Base-by-base conservation (phyloP, 768 basidiomycete species). In the Mycena capillaripes region DNA sequence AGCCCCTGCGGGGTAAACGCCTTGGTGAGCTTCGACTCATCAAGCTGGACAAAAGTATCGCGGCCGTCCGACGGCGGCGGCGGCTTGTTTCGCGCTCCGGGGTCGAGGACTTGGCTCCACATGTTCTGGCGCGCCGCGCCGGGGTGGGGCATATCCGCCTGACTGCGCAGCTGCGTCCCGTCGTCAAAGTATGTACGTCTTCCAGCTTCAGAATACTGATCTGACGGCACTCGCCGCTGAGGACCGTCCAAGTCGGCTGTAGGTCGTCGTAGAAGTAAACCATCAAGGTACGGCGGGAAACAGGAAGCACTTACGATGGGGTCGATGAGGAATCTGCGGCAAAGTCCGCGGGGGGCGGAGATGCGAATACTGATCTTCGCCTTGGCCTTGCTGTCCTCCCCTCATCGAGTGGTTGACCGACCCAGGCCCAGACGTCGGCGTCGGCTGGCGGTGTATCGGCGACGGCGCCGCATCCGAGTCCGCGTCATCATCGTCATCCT, bases 1-100 rank as follows among this genome's bases (percentile, higher is more conserved):
- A 99, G 84, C 10, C 98, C 98, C 71, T 97, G 96, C 4, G 97
- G 96, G 0, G 95, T 93, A 79, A 98, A 98, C 1, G 97, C 97
- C 79, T 97, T 97, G 12, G 95, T 92, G 23, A 88, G 89, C 65
- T 92, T 90, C 1, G 91, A 86, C 6, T 91, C 86, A 60, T 95
- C 94, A 30, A 96, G 85, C 76, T 94, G 94, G 32, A 93, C 90
- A 56, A 93, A 88, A 2, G 89, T 89, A 64, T 97, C 91, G 78
- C 89, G 76, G 44, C 78, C 82, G 56, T 79, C 80, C n/a, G 79
- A 65, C 14, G 80, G 78, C 42, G 79, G 83, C 71, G 83, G 78
- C 21, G 82, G 80, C 69, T 86, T 87, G 52, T 87, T 85, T 48
- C 86, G 88, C 30, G 42, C 42, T 12, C 89, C 87, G 50, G 91